These are phyloP conservation scores for Hamigera avellanea DNA, from an alignment of 495 filamentous ascomycete species.

Conservation along the genomic window DNA sequence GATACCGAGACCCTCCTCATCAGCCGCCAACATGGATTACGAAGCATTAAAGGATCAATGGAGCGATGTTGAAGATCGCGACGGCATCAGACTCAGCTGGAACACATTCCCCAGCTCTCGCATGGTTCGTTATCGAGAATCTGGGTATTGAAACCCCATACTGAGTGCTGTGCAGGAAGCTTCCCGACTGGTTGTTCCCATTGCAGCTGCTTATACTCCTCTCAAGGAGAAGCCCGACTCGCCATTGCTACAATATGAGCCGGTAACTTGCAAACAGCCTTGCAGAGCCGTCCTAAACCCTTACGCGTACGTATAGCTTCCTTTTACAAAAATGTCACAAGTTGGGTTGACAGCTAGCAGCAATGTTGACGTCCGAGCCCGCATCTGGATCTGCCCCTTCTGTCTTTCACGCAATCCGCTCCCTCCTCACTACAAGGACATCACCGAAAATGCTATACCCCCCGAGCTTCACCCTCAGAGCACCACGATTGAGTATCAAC, in stretches of 20 bases:
- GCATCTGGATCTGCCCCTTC: slow-evolving; percentile 98
- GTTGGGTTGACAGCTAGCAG: slow-evolving; percentile 34
- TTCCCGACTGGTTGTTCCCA: slow-evolving; percentile 90
- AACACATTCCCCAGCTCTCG: slow-evolving; percentile 98
- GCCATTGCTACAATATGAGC: slow-evolving; percentile 88
- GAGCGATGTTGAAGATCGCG: slow-evolving; percentile 92
- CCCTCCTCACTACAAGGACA: slow-evolving; percentile 98
- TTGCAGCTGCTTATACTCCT: slow-evolving; percentile 92
- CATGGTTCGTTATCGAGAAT: slow-evolving; percentile 51
- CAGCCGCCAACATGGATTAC: slow-evolving; percentile 52
- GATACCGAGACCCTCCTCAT: slow-evolving; percentile 15
- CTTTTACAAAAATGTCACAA: neutral
- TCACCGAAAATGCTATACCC: slow-evolving; percentile 86
- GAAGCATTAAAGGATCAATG: slow-evolving; percentile 89
- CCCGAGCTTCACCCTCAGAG: slow-evolving; percentile 88
- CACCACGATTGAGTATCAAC: slow-evolving; percentile 95
- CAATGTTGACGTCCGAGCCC: slow-evolving; percentile 88
- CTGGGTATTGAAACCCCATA: neutral
- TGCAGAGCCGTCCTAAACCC: slow-evolving; percentile 96
- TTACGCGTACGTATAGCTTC: slow-evolving; percentile 61
- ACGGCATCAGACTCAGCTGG: slow-evolving; percentile 96
- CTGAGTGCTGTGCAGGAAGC: slow-evolving; percentile 60
- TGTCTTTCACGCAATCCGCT: slow-evolving; percentile 91
- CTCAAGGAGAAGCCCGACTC: slow-evolving; percentile 90
- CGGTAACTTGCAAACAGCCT: slow-evolving; percentile 91